Evolutionary conservation across 1,139 yeast genomes (phyloP).

Genomic region (Pneumocystis wakefieldiae): DNA sequence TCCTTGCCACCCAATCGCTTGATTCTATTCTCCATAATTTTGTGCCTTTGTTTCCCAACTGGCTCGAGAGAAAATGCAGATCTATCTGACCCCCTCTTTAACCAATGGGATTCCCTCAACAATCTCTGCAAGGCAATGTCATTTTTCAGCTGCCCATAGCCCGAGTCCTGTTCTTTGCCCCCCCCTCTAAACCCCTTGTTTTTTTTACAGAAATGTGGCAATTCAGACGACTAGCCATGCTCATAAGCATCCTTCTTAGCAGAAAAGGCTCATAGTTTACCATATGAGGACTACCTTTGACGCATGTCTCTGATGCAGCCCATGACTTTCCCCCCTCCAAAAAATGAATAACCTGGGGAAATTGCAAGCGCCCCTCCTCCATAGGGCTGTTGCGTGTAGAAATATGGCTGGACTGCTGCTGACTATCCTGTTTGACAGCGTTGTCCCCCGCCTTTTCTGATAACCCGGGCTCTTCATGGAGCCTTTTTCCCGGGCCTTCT

Average conservation of each 20-base stretch:
- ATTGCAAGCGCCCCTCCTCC: not conserved
- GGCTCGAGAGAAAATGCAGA: not conserved
- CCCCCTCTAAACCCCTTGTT: not conserved
- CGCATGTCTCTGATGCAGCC: not conserved
- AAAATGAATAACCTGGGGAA: not conserved
- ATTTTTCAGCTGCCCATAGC: constrained; percentile 9
- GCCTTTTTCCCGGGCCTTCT: not conserved
- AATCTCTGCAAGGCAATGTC: constrained; percentile 11
- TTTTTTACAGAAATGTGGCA: not conserved
- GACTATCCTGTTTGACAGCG: not conserved
- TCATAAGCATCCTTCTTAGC: not conserved
- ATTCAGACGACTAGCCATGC: not conserved
- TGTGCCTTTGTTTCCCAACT: not conserved
- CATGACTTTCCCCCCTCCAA: not conserved
- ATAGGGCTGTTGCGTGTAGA: not conserved
- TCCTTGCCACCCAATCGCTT: not conserved
- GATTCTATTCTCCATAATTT: not conserved
- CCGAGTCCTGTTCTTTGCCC: not conserved
- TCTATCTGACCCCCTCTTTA: constrained; percentile 4
- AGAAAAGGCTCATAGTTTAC: not conserved
- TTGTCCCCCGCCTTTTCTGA: not conserved
- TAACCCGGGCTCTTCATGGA: not conserved
- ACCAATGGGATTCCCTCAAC: constrained; percentile 10
- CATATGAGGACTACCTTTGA: not conserved
- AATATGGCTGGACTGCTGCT: not conserved